Evolutionary conservation across 352 stramenopile species (phyloP), one percentile per base, ranked within the genome.

Genomic region (Phytophthora palmivora): DNA sequence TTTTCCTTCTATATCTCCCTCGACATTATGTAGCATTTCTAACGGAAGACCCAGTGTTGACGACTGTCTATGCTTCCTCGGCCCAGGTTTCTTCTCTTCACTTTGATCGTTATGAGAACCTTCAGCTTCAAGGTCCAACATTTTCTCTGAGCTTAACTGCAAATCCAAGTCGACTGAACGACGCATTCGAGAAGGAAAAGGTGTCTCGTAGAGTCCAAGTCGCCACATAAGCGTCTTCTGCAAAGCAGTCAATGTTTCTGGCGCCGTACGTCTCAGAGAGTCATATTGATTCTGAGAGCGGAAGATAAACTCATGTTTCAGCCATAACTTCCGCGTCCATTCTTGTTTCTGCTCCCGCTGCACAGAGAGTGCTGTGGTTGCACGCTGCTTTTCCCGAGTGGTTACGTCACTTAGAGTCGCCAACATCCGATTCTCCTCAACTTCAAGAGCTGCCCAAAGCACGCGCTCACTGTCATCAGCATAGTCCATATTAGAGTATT

Each of bases 381-480:
- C 59, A 6, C 77, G 72, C 47, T 84, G 54, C 0, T 52, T 63
- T 48, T 90, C 81, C 9, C 78, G 75, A 22, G 33, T 58, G 0
- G 52, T 58, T 1, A 89, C 71, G 15, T 90, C 75, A 16, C 75
- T 76, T 3, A 93, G 47, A 5, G 70, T 78, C 21, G 88, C 84
- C 19, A 87, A 34, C 79, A 93, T 89, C 1, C 84, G 69, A 36
- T 90, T 92, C 36, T 94, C 85, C 63, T 95, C 87, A 0, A 95
- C 87, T 66, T 94, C 83, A 1, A 92, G 70, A 9, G 82, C 84
- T 45, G 87, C 87, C 76, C 78, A 90, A 16, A 94, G 47, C 3
- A 89, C 72, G 1, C 76, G 73, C 38, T 91, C 81, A 21, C 63
- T 65, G 0, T 82, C 74, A 19, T 94, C 82, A 36, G 73, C 54